phyloP scores from a whole-genome alignment of 1,284 basidiomycete species.

The Singerocomus rubriflavus region DNA sequence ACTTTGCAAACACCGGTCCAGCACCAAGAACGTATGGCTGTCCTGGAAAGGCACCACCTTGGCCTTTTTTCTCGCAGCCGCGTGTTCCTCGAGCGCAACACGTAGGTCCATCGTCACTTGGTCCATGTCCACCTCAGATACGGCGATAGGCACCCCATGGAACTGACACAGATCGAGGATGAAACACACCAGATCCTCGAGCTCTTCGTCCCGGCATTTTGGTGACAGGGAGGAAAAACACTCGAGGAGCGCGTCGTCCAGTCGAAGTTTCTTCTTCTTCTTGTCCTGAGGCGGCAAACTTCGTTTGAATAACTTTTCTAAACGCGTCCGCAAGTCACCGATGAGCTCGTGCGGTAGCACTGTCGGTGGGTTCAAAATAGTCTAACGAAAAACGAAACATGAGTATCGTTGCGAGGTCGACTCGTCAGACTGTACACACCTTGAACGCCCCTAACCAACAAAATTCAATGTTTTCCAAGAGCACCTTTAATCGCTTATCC shows the following conservation, averaged over 20 bases:
- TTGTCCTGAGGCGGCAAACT: constrained; percentile 50
- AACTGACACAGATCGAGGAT: constrained; percentile 93
- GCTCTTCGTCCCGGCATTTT: constrained; percentile 85
- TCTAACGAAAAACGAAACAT: constrained; percentile 49
- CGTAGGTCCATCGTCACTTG: constrained; percentile 79
- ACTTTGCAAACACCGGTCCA: constrained; percentile 88
- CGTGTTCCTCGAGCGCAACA: constrained; percentile 67
- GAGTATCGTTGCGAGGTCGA: not conserved
- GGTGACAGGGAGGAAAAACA: constrained; percentile 84
- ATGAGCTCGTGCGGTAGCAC: constrained; percentile 46
- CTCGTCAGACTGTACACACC: constrained; percentile 43
- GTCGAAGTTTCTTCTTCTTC: constrained; percentile 28
- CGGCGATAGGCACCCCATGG: constrained; percentile 84
- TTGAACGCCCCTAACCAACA: constrained; percentile 99
- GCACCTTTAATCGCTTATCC: constrained; percentile 71
- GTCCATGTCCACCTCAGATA: constrained; percentile 91
- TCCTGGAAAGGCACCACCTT: constrained; percentile 38
- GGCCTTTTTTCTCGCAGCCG: constrained; percentile 37
- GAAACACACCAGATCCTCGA: constrained; percentile 95
- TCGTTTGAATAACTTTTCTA: constrained; percentile 75
- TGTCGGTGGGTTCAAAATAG: constrained; percentile 63
- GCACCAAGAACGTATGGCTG: constrained; percentile 81
- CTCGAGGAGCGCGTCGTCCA: constrained; percentile 76
- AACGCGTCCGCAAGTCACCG: constrained; percentile 53
- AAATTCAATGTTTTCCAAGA: constrained; percentile 87